phyloP scores from a whole-genome alignment of 1,284 basidiomycete species.

The Puccinia triticina region DNA sequence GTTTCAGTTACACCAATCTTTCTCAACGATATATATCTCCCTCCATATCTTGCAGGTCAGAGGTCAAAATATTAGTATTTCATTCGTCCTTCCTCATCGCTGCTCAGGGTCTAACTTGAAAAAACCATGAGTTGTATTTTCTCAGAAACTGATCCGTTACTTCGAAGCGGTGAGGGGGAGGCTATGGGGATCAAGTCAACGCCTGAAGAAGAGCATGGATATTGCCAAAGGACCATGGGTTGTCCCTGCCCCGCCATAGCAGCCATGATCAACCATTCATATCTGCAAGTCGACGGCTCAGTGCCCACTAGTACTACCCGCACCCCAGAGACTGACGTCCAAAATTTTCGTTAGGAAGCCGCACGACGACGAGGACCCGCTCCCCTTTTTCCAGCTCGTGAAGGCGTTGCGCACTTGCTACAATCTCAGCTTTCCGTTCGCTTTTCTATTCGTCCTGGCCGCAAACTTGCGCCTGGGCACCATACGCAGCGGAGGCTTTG shows the following conservation, averaged over 20 bases:
- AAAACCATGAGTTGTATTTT: background rate
- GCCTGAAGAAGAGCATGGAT: slow-evolving; percentile 29
- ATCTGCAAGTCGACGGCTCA: slow-evolving; percentile 34
- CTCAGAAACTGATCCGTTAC: slow-evolving; percentile 23
- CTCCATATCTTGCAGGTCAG: background rate
- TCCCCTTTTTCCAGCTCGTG: slow-evolving; percentile 23
- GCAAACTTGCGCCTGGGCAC: slow-evolving; percentile 35
- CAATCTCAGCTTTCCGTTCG: slow-evolving; percentile 41
- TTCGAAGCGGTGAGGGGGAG: background rate
- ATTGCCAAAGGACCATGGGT: slow-evolving; percentile 16
- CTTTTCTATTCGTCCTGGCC: slow-evolving; percentile 27
- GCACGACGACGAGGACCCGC: slow-evolving; percentile 29
- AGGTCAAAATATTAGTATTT: too few species aligned
- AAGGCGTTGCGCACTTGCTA: slow-evolving; percentile 38
- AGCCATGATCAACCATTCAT: slow-evolving; percentile 50
- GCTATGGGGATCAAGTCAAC: background rate
- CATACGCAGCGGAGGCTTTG: slow-evolving; percentile 25
- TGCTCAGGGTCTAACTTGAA: too few species aligned
- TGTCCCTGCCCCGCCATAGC: slow-evolving; percentile 47
- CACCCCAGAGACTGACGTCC: slow-evolving; percentile 6
- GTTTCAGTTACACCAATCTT: background rate
- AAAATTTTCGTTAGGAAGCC: slow-evolving; percentile 31
- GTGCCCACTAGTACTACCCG: too few species aligned
- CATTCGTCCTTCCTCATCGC: too few species aligned
- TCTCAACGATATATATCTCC: background rate